Base-by-base conservation (phyloP, 345 rosid species). In the Melaleuca alternifolia region DNA sequence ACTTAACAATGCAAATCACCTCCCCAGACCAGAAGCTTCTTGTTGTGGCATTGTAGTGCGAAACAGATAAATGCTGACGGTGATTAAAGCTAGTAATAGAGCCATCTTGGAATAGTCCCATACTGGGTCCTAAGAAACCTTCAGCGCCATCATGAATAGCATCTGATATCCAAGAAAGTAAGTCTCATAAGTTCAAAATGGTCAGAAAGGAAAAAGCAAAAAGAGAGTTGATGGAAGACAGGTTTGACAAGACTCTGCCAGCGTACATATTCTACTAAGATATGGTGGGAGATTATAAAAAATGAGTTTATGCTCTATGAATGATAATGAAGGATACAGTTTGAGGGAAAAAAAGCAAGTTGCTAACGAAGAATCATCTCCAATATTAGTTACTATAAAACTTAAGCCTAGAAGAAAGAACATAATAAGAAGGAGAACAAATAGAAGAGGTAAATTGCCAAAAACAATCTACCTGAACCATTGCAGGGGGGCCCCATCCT, bases 131-230 rank as follows among this genome's bases (percentile, higher is more conserved):
- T 96, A 88, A 95, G 92, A 95, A 96, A 50, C 99, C 99, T 92
- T 96, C 99, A 86, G 99, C 99, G 88, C 99, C 99, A 91, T 97
- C 99, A 71, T 98, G 98, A 89, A 97, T 97, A 59, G 99, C 99
- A 90, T 97, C 99, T 86, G 99, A 95, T 93, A 97, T 96, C 99
- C 96, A 89, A 50, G 84, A 83, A 91, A 90, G 86, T 84, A 87
- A 87, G 71, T 88, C 65, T 54, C 33, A 92, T 87, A 87, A 86
- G 90, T 84, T 92, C 86, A 89, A 54, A 33, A 82, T 51, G 85
- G 79, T 51, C n/a, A 54, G 33, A 77, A 41, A 41, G 41, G 41
- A 41, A 41, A 41, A 41, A 41, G 4, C 16, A 14, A 54, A 28
- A 20, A 79, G 30, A 24, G 18, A 77, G 30, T 53, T 11, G 14